Conservation (phyloP, 2,329 filamentous ascomycete species). For the Neopestalotiopsis rosae region DNA sequence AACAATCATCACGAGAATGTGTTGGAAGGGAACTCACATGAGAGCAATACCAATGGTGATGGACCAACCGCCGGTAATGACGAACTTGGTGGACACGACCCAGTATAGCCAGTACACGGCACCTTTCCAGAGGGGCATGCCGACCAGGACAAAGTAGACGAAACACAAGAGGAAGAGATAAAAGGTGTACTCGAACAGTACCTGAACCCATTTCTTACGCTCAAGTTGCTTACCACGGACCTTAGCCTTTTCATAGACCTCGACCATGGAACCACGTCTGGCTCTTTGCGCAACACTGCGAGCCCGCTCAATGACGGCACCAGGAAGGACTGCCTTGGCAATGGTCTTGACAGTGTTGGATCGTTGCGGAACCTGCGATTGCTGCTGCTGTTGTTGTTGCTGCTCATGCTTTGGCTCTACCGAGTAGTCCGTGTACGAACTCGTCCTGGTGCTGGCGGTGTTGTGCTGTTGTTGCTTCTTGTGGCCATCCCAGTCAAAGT, state of each 20-base stretch:
- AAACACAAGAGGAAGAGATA: slow-evolving; percentile 39
- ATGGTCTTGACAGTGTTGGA: slow-evolving; percentile 19
- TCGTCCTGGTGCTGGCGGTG: neutral
- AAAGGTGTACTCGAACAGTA: slow-evolving; percentile 26
- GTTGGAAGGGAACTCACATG: slow-evolving; percentile 32
- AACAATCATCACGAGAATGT: neutral
- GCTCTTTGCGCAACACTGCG: slow-evolving; percentile 17
- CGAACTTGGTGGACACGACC: slow-evolving; percentile 44
- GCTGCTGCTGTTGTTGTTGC: neutral
- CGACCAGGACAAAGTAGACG: slow-evolving; percentile 52
- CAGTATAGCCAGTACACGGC: slow-evolving; percentile 48
- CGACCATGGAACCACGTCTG: slow-evolving; percentile 19
- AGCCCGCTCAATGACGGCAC: slow-evolving; percentile 15
- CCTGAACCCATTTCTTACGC: slow-evolving; percentile 27
- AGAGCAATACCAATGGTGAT: slow-evolving; percentile 43
- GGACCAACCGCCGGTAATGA: slow-evolving; percentile 45
- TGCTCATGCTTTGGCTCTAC: slow-evolving; percentile 5
- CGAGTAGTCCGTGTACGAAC: neutral
- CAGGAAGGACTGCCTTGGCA: slow-evolving; percentile 14
- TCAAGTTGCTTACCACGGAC: slow-evolving; percentile 22
- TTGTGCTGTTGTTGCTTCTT: neutral
- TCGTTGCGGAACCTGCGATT: slow-evolving; percentile 11
- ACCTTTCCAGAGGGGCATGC: slow-evolving; percentile 51
- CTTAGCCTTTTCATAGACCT: slow-evolving; percentile 27
- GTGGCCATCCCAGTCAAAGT: slow-evolving; percentile 6